Percentiles rank a stretch among this genome's conserved stretches.
phyloP scores from a whole-genome alignment of 2,329 filamentous ascomycete species.

The Venturia carpophila region DNA sequence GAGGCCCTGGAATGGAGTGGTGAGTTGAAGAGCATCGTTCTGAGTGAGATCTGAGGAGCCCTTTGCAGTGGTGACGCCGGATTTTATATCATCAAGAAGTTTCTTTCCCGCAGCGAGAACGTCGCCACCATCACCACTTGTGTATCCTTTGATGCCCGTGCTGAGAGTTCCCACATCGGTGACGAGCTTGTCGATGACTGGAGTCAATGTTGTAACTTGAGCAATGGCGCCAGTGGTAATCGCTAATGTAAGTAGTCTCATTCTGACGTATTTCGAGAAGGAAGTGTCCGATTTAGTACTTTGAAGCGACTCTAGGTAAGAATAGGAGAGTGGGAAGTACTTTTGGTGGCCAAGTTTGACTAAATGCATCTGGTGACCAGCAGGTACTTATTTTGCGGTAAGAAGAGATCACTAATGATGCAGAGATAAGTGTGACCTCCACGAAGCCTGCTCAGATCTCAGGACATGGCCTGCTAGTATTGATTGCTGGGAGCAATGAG shows the following conservation, averaged over 20 bases:
- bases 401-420: not conserved
- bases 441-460: conserved; percentile 5
- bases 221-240: not conserved
- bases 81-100: conserved; percentile 1
- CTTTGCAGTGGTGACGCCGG: not conserved
- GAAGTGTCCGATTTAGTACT: not conserved
- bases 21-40: not conserved
- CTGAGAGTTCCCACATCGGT: not conserved
- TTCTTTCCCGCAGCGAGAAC: not conserved
- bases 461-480: not conserved
- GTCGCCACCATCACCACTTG: not conserved
- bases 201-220: not conserved
- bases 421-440: not conserved
- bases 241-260: not conserved
- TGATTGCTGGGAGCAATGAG: not conserved
- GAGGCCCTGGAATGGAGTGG: not conserved
- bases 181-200: not conserved
- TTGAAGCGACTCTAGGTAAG: not conserved
- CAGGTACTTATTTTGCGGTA: not conserved
- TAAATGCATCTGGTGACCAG: not conserved
- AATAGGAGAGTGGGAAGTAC: not conserved
- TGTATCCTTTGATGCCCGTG: not conserved
- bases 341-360: not conserved
- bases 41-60: conserved; percentile 1
- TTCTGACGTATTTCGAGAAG: not conserved